These are phyloP conservation scores for Leucaena leucocephala DNA, from an alignment of 306 rosid species.

Conservation along the genomic window DNA sequence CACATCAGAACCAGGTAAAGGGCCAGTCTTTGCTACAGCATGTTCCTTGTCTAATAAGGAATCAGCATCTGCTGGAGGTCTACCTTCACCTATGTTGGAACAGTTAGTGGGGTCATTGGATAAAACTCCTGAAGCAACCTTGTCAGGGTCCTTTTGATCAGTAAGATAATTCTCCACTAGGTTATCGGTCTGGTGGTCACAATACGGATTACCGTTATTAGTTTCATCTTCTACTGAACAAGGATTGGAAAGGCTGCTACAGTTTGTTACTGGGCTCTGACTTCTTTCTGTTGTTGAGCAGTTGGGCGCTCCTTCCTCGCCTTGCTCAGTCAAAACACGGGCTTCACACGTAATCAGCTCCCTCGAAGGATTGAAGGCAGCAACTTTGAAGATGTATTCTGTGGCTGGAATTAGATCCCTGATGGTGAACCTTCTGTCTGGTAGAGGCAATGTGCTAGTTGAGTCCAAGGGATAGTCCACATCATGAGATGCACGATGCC, in stretches of 20 bases:
- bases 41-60: constrained; percentile 67
- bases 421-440: constrained; percentile 59
- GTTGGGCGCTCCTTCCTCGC: constrained; percentile 60
- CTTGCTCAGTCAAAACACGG: constrained; percentile 60
- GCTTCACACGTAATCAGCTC: constrained; percentile 57
- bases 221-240: constrained; percentile 96
- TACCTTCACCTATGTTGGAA: constrained; percentile 41
- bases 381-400: constrained; percentile 73
- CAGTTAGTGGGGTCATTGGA: constrained; percentile 54
- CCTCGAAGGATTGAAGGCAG: constrained; percentile 44
- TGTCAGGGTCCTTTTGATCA: constrained; percentile 57
- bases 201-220: constrained; percentile 64
- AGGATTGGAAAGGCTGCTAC: constrained; percentile 92
- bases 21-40: constrained; percentile 35
- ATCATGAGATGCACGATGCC: constrained; percentile 72
- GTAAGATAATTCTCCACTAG: constrained; percentile 55
- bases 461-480: constrained; percentile 64
- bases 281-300: constrained; percentile 72
- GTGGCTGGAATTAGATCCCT: constrained; percentile 68
- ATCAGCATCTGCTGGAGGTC: constrained; percentile 49
- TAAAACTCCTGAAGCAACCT: constrained; percentile 48
- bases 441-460: constrained; percentile 50
- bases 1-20: constrained; percentile 50
- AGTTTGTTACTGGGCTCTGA: constrained; percentile 86
- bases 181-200: constrained; percentile 64